These are phyloP conservation scores for Tuber aestivum DNA, from an alignment of 495 filamentous ascomycete species.

Conservation along the genomic window DNA sequence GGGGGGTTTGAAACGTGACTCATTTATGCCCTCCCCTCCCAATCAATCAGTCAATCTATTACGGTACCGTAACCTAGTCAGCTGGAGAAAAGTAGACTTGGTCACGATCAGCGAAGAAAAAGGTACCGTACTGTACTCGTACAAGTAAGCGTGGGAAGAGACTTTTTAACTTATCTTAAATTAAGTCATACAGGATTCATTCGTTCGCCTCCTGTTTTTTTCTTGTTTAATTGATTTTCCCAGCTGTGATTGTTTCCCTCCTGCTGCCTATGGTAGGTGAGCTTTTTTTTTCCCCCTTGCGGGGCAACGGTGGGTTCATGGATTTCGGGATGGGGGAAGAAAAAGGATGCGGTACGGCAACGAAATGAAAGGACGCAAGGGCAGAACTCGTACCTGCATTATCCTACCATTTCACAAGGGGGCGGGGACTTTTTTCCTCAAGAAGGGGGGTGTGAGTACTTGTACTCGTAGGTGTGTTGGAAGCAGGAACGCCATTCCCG, in stretches of 20 bases:
- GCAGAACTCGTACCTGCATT: background rate
- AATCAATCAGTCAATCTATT: background rate
- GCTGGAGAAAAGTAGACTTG: background rate
- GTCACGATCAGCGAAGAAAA: background rate
- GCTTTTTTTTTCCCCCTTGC: no score
- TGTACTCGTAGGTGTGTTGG: background rate
- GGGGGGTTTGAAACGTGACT: background rate
- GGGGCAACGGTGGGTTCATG: background rate
- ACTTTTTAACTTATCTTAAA: no score
- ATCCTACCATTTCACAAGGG: background rate
- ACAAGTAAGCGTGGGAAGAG: background rate
- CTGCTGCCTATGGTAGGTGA: background rate
- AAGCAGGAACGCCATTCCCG: conserved; percentile 3
- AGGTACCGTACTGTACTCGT: no score
- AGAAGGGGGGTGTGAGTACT: background rate
- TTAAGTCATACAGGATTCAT: background rate
- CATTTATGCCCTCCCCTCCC: background rate
- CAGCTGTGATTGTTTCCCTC: background rate
- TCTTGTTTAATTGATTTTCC: background rate
- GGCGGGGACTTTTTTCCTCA: background rate
- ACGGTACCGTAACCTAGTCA: background rate
- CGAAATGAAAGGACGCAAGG: conserved; percentile 1
- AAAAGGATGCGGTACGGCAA: background rate
- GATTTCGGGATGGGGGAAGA: background rate
- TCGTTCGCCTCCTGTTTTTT: background rate